These are phyloP conservation scores for Ophiostoma novo-ulmi DNA, from an alignment of 2,329 filamentous ascomycete species.

Conservation along the genomic window DNA sequence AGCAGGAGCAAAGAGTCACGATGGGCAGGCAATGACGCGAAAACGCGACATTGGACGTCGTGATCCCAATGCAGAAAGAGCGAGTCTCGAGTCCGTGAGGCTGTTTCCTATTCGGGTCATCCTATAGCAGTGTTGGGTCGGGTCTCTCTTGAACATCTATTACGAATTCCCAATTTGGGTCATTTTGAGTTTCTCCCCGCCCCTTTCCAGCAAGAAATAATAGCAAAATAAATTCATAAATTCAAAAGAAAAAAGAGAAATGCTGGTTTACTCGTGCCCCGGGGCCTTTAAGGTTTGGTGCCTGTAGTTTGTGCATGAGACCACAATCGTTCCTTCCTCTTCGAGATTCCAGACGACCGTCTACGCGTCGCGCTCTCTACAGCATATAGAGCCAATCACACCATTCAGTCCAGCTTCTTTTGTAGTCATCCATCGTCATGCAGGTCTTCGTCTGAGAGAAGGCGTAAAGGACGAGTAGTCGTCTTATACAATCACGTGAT, in stretches of 20 bases:
- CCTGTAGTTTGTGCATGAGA: not conserved
- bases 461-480: not conserved
- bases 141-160: not conserved
- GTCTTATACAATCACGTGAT: slow-evolving; percentile 9
- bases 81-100: not conserved
- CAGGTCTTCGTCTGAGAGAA: not conserved
- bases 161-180: not conserved
- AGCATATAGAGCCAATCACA: not conserved
- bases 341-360: not conserved
- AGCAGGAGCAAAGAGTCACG: not conserved
- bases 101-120: not conserved
- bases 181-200: not conserved
- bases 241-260: too few relatives aligned
- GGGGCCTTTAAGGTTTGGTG: not conserved
- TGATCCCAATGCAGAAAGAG: slow-evolving; percentile 11
- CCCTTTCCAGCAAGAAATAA: not conserved
- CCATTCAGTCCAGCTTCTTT: not conserved
- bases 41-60: slow-evolving; percentile 5
- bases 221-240: not conserved
- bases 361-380: not conserved
- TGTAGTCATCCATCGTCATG: not conserved
- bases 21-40: not conserved
- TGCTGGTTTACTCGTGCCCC: not conserved
- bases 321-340: slow-evolving; percentile 8
- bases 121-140: not conserved